phyloP scores from a whole-genome alignment of 2,329 filamentous ascomycete species.

The Phialophora verrucosa region DNA sequence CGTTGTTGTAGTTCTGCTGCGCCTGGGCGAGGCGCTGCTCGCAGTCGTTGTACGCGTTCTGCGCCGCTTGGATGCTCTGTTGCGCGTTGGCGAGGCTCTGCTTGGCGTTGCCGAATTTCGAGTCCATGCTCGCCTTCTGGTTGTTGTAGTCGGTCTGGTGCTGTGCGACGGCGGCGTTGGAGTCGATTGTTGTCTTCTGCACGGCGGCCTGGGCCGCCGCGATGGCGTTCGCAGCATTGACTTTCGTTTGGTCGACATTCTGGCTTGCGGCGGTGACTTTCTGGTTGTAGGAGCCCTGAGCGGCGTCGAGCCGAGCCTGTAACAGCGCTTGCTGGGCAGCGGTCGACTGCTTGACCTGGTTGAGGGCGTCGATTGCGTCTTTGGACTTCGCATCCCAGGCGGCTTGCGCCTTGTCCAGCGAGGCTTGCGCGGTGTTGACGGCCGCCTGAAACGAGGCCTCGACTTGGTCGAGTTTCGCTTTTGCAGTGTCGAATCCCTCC shows the following conservation, averaged over 20 bases:
- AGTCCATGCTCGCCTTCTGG: neutral
- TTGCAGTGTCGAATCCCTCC: constrained; percentile 1
- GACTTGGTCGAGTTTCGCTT: constrained; percentile 8
- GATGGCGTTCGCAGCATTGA: neutral
- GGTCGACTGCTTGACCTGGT: constrained; percentile 7
- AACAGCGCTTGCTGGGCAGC: constrained; percentile 1
- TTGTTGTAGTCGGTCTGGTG: constrained; percentile 5
- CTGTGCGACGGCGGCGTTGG: neutral
- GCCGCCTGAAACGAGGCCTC: constrained; percentile 2
- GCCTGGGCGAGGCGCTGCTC: constrained; percentile 4
- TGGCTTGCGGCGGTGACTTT: constrained; percentile 5
- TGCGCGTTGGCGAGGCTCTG: neutral
- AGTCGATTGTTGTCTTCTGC: neutral
- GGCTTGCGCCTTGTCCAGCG: neutral
- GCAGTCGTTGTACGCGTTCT: constrained; percentile 7
- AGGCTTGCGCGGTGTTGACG: neutral
- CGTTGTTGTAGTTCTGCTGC: neutral
- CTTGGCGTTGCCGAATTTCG: constrained; percentile 6
- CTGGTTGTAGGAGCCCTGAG: constrained; percentile 1
- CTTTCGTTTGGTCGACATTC: constrained; percentile 1
- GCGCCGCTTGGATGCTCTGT: constrained; percentile 1
- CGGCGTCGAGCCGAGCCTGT: neutral
- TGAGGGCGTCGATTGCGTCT: neutral
- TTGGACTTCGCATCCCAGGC: constrained; percentile 6
- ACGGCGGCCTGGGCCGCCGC: neutral